Evolutionary conservation across 768 basidiomycete species (phyloP).

Genomic region (Boletus barrowsii): DNA sequence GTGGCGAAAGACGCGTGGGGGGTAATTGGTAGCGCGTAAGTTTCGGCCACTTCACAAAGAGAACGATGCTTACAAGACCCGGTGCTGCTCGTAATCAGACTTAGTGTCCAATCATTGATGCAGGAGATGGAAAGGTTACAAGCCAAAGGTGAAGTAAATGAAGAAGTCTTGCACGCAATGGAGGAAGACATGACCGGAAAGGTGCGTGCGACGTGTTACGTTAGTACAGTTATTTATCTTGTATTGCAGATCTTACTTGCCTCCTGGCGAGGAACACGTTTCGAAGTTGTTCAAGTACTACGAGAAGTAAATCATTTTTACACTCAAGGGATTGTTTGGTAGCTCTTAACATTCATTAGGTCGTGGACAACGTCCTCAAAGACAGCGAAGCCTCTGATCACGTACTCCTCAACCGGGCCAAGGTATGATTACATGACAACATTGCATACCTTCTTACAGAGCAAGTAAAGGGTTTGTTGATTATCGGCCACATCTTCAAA

Average conservation of each 20-base stretch:
- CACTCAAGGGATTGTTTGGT: conserved; percentile 1
- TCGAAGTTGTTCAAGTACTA: conserved; percentile 90
- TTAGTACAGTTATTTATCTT: not conserved
- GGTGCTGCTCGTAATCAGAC: conserved; percentile 32
- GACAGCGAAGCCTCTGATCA: conserved; percentile 71
- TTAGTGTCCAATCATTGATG: conserved; percentile 23
- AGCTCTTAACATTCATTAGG: conserved; percentile 35
- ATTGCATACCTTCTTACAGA: not conserved
- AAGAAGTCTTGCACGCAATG: conserved; percentile 80
- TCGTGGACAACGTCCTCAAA: conserved; percentile 82
- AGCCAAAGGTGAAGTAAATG: conserved; percentile 81
- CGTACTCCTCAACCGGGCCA: conserved; percentile 78
- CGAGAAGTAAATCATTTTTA: conserved; percentile 48
- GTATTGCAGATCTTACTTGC: conserved; percentile 78
- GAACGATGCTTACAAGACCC: conserved; percentile 55
- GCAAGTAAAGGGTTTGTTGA: conserved; percentile 65
- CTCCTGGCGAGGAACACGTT: conserved; percentile 94
- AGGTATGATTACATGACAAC: conserved; percentile 43
- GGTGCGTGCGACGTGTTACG: conserved; percentile 35
- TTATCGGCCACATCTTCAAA: conserved; percentile 91
- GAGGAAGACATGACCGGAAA: conserved; percentile 95
- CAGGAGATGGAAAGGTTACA: conserved; percentile 91
- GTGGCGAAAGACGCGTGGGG: conserved; percentile 97
- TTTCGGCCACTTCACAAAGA: conserved; percentile 29
- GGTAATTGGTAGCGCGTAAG: conserved; percentile 92